Base-by-base conservation (phyloP, 768 basidiomycete genomes). In the Pulveroboletus ravenelii region DNA sequence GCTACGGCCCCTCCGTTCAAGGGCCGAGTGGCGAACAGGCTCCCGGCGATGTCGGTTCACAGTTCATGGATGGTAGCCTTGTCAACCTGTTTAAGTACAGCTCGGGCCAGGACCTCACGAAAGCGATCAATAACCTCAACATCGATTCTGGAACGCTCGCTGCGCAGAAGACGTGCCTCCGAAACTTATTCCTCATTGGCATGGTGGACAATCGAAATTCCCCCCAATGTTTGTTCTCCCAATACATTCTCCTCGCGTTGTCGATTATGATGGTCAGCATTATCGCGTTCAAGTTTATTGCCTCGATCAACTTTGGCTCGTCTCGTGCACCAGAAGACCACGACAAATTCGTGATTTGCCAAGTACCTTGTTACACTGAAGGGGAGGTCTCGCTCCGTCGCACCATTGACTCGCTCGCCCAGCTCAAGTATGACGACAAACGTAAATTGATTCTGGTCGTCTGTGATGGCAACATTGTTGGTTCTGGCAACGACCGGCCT, bases 311-410 rank as follows among this genome's bases (percentile, higher is more conserved):
- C 69, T 91, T 96, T 64, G 80, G 82, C 41, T 72, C 85, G 3
- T 67, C 81, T 15, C 82, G 91, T 50, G 87, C 89, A 6, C 93
- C 93, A 0, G 93, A 95, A 70, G 89, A 93, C 60, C 92, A 93
- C 64, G 93, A 96, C 74, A 95, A 96, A 71, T 95, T 96, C 58
- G 88, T 96, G 55, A 91, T 95, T 60, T 97, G 94, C 66, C 95
- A 98, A 63, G 93, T 98, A 0, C 95, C 95, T 27, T 97, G 95
- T 79, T 98, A 98, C 66, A 98, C 95, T 3, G 95, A 98, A 76
- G 95, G 93, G 56, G 88, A 93, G 55, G 66, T 74, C 13, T 96
- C 92, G 6, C 74, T 98, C 45, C 79, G 88, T 43, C 77, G 75
- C 59, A 96, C 93, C 2, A 95, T 99, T 63, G 93, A 98, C 65